Evolutionary conservation across 1,284 basidiomycete genomes (phyloP), one percentile per base, ranked within the genome.

Genomic region (Macrocystidia cucumis): DNA sequence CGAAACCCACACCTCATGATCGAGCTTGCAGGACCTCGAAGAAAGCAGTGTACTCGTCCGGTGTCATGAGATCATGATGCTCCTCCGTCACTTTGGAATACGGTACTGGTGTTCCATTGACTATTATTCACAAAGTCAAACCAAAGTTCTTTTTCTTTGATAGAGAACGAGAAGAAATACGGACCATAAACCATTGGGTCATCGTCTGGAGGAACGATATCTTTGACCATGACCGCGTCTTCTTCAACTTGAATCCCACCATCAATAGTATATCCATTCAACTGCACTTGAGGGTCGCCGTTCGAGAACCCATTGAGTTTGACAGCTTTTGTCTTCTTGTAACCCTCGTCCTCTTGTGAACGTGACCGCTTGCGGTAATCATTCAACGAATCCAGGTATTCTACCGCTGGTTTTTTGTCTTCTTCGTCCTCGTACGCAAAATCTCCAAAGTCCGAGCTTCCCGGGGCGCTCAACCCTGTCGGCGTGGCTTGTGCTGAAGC

Each of bases 61-160:
- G 77, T 7, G 83, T 85, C 85, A 89, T 89, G 48, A 78, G 52
- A 34, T 87, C 84, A 46, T 88, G 81, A 48, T 88, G 78, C 46
- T 85, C 86, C 48, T 89, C 85, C 7, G 81, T 87, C 32, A 89
- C 71, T 43, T 72, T 60, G n/a, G 80, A 84, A 51, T 80, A 79
- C 9, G 69, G 64, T 41, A 82, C 72, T 4, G 73, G 66, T 37
- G 63, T 57, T n/a, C 85, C 83, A 43, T 81, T 78, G 16, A 88
- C 85, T 85, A 40, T 9, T 31, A 24, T 17, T 17, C 34, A 16
- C 21, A 21, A 39, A 37, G 26, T 11, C 4, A 34, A 14, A 25
- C n/a, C n/a, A n/a, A n/a, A n/a, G n/a, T n/a, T n/a, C n/a, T n/a
- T n/a, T n/a, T n/a, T n/a, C n/a, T 27, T 2, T 9, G 8, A 22